phyloP scores from a whole-genome alignment of 2,329 filamentous ascomycete species.

The Botrytis galanthina region DNA sequence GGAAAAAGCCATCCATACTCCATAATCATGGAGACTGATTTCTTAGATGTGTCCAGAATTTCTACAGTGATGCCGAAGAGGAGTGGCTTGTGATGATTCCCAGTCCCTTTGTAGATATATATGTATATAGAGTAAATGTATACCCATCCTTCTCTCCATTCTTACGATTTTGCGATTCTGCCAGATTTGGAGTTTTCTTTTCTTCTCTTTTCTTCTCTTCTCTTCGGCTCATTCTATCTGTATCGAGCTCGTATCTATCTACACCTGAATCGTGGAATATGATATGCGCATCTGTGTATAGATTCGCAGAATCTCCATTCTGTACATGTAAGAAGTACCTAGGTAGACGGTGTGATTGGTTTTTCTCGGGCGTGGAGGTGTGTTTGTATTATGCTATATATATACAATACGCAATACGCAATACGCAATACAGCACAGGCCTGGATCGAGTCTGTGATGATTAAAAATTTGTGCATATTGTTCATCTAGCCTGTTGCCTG shows the following conservation, averaged over 20 bases:
- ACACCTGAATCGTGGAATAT: not conserved
- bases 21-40: no score
- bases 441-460: not conserved
- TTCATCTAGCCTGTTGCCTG: not conserved
- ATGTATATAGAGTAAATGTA: not conserved
- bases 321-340: not conserved
- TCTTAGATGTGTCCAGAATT: no score
- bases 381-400: not conserved
- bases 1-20: not conserved
- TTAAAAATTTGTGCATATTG: not conserved
- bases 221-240: not conserved
- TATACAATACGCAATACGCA: no score
- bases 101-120: not conserved
- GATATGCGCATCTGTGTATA: not conserved
- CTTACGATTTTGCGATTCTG: not conserved
- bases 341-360: not conserved
- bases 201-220: not conserved
- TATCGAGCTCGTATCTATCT: no score
- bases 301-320: not conserved
- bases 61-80: not conserved
- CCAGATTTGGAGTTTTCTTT: accelerated
- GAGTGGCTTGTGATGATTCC: not conserved
- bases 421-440: no score
- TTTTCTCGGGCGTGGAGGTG: not conserved
- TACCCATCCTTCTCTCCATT: not conserved